A percentile compares a stretch with the other conserved stretches of the same genome.
These are phyloP conservation scores for Gyromitra esculenta DNA, from an alignment of 2,329 filamentous ascomycete genomes.

Conservation along the genomic window DNA sequence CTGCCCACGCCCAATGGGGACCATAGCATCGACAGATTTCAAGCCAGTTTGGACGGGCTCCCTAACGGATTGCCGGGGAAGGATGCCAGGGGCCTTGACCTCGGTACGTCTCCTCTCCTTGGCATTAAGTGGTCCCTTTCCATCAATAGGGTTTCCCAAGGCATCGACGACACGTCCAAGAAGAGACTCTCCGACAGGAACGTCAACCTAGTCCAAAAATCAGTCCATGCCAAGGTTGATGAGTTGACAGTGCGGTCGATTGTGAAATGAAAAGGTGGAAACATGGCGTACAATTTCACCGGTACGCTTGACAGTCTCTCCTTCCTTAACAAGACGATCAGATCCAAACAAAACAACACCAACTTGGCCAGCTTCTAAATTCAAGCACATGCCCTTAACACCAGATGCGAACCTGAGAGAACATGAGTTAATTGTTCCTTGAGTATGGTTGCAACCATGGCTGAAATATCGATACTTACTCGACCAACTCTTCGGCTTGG, in stretches of 20 bases:
- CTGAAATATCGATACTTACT: conserved; percentile 72
- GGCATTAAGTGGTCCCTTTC: conserved; percentile 96
- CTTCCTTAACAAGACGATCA: conserved; percentile 99
- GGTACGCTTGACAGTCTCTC: conserved; percentile 99
- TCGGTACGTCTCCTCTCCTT: conserved; percentile 93
- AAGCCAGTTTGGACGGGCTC: conserved; percentile 99
- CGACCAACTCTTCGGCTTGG: conserved; percentile 99
- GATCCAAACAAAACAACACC: conserved; percentile 99
- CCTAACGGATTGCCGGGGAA: conserved; percentile 96
- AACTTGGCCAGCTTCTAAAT: conserved; percentile 99
- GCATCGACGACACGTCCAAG: conserved; percentile 98
- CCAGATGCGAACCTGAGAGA: conserved; percentile 88
- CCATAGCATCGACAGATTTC: conserved; percentile 99
- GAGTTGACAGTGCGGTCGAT: conserved; percentile 5
- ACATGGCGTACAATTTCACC: conserved; percentile 87
- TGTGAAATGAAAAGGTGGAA: conserved; percentile 3
- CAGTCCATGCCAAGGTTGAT: conserved; percentile 15
- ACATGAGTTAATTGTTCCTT: conserved; percentile 51
- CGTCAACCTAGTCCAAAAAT: conserved; percentile 76
- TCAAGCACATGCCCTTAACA: conserved; percentile 99
- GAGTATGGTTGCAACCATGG: conserved; percentile 1
- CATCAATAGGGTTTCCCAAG: conserved; percentile 98
- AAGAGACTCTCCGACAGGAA: conserved; percentile 90
- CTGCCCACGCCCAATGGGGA: conserved; percentile 99
- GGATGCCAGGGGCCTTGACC: conserved; percentile 94